A percentile compares a stretch with the other conserved stretches of the same genome.
Conservation (phyloP, 2,329 filamentous ascomycete genomes). For the Aspergillus pseudonomiae region DNA sequence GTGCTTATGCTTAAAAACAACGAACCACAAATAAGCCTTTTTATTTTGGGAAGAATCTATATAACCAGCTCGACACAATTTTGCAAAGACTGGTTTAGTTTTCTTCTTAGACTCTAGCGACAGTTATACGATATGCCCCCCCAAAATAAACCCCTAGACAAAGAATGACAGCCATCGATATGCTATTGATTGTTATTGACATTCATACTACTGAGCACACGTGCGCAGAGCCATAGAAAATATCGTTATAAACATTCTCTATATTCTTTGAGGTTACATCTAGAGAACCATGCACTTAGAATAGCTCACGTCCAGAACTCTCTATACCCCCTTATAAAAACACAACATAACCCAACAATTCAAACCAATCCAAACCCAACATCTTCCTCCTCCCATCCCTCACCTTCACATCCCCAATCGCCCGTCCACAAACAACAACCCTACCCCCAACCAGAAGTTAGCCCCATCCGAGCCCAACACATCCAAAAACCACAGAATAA, state of each 20-base stretch:
- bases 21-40: background rate
- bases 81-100: background rate
- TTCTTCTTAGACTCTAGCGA: background rate
- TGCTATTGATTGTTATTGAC: background rate
- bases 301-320: background rate
- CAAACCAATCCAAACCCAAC: no score
- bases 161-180: background rate
- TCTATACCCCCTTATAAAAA: background rate
- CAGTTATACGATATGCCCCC: background rate
- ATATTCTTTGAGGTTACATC: background rate
- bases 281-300: background rate
- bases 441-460: background rate
- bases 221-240: background rate
- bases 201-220: background rate
- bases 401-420: no score
- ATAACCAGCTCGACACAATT: background rate
- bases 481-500: conserved; percentile 37
- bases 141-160: no score
- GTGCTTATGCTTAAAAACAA: background rate
- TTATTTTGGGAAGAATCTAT: background rate
- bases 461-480: no score
- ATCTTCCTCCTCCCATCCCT: no score
- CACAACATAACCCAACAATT: background rate
- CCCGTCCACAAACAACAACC: background rate
- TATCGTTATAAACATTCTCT: background rate